phyloP scores from a whole-genome alignment of 1,284 basidiomycete genomes.

The Boletus sp. region DNA sequence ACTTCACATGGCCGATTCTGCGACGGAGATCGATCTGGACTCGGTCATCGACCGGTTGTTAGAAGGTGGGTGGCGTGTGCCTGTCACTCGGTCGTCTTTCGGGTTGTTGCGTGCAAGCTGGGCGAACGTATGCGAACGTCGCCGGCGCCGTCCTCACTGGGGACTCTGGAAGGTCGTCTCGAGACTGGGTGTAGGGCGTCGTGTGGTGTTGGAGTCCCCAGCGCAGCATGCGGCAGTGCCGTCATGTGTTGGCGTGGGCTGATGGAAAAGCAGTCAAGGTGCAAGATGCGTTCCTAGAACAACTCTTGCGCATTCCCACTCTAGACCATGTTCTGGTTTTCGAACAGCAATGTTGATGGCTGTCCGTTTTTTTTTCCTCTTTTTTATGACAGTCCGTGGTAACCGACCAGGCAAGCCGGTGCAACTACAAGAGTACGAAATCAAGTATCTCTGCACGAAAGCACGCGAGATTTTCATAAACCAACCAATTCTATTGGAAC shows the following conservation, averaged over 20 bases:
- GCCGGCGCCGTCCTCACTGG: conserved; percentile 1
- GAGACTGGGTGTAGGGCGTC: conserved; percentile 9
- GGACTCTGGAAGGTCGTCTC: not conserved
- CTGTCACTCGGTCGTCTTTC: conserved; percentile 22
- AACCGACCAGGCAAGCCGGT: conserved; percentile 93
- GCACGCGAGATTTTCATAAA: conserved; percentile 95
- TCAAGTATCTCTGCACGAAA: conserved; percentile 93
- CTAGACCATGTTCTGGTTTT: not conserved
- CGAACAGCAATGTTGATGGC: conserved; percentile 17
- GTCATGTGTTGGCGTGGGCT: conserved; percentile 3
- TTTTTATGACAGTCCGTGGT: conserved; percentile 67
- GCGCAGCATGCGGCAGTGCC: conserved; percentile 22
- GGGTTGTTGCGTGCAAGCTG: conserved; percentile 5
- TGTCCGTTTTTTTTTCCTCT: conserved; percentile 11
- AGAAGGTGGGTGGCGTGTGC: conserved; percentile 74
- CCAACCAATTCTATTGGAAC: conserved; percentile 90
- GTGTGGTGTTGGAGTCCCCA: conserved; percentile 1
- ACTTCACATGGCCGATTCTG: conserved; percentile 53
- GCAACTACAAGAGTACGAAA: conserved; percentile 92
- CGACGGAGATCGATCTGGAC: conserved; percentile 92
- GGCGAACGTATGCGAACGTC: conserved; percentile 5
- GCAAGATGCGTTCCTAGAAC: conserved; percentile 4
- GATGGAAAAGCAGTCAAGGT: conserved; percentile 9
- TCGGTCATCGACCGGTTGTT: conserved; percentile 95
- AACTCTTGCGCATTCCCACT: conserved; percentile 2